phyloP scores from a whole-genome alignment of 441 rosid species.

The Jatropha podagrica region DNA sequence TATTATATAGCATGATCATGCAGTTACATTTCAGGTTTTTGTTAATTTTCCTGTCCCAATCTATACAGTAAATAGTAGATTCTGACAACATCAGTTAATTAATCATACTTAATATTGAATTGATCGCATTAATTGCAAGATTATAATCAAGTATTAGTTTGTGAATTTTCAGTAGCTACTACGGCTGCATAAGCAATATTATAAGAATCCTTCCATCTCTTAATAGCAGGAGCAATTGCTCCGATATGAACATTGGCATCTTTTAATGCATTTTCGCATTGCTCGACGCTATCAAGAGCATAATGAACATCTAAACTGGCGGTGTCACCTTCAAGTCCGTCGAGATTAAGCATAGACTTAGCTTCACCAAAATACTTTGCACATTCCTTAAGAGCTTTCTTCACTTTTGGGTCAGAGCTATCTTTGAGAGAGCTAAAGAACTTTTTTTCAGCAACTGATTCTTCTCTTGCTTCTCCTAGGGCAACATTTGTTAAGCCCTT shows the following conservation, averaged over 20 bases:
- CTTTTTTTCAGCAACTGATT: not conserved
- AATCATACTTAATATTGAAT: no score
- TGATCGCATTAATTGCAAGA: not conserved
- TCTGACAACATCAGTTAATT: no score
- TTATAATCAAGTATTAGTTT: not conserved
- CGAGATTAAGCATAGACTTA: slow-evolving; percentile 3
- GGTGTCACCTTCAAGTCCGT: slow-evolving; percentile 7
- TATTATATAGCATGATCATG: no score
- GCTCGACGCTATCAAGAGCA: slow-evolving; percentile 17
- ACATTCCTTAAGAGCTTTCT: not conserved
- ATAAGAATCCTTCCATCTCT: slow-evolving; percentile 16
- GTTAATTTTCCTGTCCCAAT: no score
- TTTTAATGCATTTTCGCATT: slow-evolving; percentile 22
- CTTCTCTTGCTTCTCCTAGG: not conserved
- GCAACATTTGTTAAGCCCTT: slow-evolving; percentile 1
- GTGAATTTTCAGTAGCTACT: not conserved
- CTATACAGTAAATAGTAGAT: no score
- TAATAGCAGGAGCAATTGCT: not conserved
- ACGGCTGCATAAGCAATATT: slow-evolving; percentile 8
- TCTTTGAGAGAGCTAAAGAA: not conserved
- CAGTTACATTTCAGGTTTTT: no score
- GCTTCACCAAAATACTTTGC: slow-evolving; percentile 12
- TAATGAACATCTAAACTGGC: slow-evolving; percentile 29
- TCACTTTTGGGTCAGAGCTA: not conserved
- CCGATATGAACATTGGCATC: not conserved